Evolutionary conservation across 352 stramenopile species (phyloP).

Genomic region (Globisporangium splendens): DNA sequence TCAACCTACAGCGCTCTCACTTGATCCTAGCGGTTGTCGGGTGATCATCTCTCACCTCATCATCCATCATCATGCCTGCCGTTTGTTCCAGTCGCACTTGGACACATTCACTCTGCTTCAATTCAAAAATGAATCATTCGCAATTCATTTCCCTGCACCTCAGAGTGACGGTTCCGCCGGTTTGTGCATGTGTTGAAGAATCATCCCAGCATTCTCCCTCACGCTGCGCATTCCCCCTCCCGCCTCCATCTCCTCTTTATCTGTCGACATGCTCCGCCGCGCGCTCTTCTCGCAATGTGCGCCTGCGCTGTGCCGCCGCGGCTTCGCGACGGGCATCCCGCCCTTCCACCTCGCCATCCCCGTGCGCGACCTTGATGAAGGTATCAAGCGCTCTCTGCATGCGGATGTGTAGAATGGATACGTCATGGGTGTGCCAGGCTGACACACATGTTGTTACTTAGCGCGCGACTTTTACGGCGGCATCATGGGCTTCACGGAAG

Average conservation of each 20-base stretch:
- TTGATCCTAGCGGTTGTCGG: too few relatives aligned
- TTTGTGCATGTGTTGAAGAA: not conserved
- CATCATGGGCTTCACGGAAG: slow-evolving; percentile 90
- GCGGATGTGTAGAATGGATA: too few relatives aligned
- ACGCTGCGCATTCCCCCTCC: too few relatives aligned
- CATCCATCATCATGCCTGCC: too few relatives aligned
- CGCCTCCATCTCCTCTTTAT: too few relatives aligned
- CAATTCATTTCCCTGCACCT: not conserved
- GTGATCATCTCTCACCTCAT: too few relatives aligned
- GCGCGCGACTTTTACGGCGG: slow-evolving; percentile 93
- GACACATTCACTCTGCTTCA: too few relatives aligned
- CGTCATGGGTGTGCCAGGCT: not conserved
- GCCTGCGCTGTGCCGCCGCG: not conserved
- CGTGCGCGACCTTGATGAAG: slow-evolving; percentile 90
- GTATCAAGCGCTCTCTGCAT: slow-evolving; percentile 15
- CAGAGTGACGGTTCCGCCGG: not conserved
- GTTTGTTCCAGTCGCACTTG: too few relatives aligned
- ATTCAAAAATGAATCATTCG: not conserved
- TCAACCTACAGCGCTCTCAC: too few relatives aligned
- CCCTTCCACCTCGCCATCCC: slow-evolving; percentile 93
- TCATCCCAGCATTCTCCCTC: not conserved
- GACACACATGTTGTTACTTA: slow-evolving; percentile 9
- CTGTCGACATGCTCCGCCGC: not conserved
- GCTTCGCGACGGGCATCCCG: slow-evolving; percentile 30
- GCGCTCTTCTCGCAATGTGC: not conserved